Evolutionary conservation across 805 yeast genomes (phyloP), one percentile per base, ranked within the genome.

Genomic region (Ogataea salicorniae): DNA sequence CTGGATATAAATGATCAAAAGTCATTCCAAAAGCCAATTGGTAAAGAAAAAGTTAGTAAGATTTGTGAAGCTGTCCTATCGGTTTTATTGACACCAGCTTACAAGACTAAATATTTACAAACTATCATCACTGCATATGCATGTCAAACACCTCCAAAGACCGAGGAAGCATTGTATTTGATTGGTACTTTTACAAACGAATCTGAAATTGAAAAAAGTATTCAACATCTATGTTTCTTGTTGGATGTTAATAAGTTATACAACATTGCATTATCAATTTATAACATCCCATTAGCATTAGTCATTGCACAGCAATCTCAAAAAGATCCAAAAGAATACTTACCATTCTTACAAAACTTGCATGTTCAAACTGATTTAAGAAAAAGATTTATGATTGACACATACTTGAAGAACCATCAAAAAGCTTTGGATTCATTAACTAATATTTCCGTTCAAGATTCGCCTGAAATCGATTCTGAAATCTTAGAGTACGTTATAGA

Each of bases 301-400:
- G 74, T 77, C 13, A 83, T 94, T 49, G 99, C 99, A 0, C 98
- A 95, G 63, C 94, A 90, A 60, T 90, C 97, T 0, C 98, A 92
- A 66, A 91, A 85, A 74, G 99, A 94, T 69, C 99, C 99, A 22
- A 89, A 91, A 60, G 99, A 94, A 66, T 94, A 94, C 57, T 70
- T 94, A 45, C 97, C 99, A 44, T 94, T 94, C 66, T 74, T 94
- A 54, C 96, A 89, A 60, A 76, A 81, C 42, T 71, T 94, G 46
- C 84, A 87, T 55, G 79, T 77, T 37, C 87, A 84, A 64, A 69
- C 78, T 0, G 83, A 79, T 6, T 65, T 81, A 46, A 79, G 96
- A 50, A 80, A 83, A 54, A 76, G 78, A 60, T 91, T 87, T 60
- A 65, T 81, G 60, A 86, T 94, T 55, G 98, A 94, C 62, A 84